Percentiles rank a stretch among this genome's conserved stretches.
These are phyloP conservation scores for Penicillium sp. DNA, from an alignment of 2,329 filamentous ascomycete genomes.

Conservation along the genomic window DNA sequence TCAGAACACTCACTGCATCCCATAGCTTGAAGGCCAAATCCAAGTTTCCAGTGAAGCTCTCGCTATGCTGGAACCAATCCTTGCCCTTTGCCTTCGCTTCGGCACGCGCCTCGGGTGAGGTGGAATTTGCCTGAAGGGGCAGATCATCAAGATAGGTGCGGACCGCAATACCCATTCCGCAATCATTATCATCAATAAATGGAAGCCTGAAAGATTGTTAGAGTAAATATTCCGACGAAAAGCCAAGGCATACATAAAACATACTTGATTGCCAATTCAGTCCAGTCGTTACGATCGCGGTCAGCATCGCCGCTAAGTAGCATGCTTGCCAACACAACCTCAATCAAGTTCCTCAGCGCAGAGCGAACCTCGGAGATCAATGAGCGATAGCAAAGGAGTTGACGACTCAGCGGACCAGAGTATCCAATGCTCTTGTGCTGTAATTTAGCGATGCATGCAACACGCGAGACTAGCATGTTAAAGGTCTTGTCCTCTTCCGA, in stretches of 20 bases:
- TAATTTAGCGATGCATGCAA: conserved; percentile 79
- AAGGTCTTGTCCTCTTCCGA: conserved; percentile 74
- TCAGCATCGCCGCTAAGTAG: conserved; percentile 79
- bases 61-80: conserved; percentile 63
- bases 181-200: conserved; percentile 49
- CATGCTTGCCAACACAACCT: conserved; percentile 78
- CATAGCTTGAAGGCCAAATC: conserved; percentile 63
- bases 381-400: conserved; percentile 82
- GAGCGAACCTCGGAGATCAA: conserved; percentile 78
- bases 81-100: conserved; percentile 56
- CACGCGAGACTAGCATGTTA: conserved; percentile 80
- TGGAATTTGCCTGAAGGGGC: conserved; percentile 58
- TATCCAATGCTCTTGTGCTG: conserved; percentile 85
- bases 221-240: background rate
- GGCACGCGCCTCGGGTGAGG: conserved; percentile 50
- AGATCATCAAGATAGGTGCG: conserved; percentile 55
- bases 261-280: conserved; percentile 72
- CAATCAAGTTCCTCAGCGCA: conserved; percentile 77
- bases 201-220: conserved; percentile 36
- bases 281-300: conserved; percentile 67
- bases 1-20: conserved; percentile 59
- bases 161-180: conserved; percentile 51
- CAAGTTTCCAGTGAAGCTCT: conserved; percentile 60
- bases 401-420: conserved; percentile 89
- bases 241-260: conserved; percentile 27